Conservation (phyloP, 805 yeast genomes). For the Cyberlindnera xylosilytica region DNA sequence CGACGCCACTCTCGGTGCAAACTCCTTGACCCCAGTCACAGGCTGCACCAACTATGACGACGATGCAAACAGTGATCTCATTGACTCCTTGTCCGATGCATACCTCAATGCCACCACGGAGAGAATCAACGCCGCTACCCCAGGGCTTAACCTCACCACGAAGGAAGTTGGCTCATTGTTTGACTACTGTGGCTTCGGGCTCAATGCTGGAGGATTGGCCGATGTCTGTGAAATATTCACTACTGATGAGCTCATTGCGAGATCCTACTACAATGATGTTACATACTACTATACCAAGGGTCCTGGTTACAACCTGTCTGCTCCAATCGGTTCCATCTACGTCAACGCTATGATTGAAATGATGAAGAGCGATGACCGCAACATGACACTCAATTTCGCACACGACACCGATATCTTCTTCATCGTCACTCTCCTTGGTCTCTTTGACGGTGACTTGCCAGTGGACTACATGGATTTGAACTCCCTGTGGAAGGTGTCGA, state of each 20-base stretch:
- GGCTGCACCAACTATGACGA: conserved; percentile 41
- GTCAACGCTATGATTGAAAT: conserved; percentile 45
- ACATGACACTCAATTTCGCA: conserved; percentile 45
- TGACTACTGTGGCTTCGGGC: conserved; percentile 47
- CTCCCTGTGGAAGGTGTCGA: conserved; percentile 42
- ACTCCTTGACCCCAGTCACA: conserved; percentile 50
- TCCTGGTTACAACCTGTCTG: conserved; percentile 40
- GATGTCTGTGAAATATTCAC: conserved; percentile 39
- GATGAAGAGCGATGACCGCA: conserved; percentile 36
- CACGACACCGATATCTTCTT: conserved; percentile 57
- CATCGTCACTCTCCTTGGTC: conserved; percentile 47
- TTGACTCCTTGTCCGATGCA: conserved; percentile 27
- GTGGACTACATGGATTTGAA: conserved; percentile 42
- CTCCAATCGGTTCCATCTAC: conserved; percentile 41
- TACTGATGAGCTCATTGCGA: conserved; percentile 43
- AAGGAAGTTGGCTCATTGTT: conserved; percentile 40
- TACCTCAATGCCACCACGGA: conserved; percentile 25
- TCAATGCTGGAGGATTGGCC: conserved; percentile 40
- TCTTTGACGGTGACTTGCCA: conserved; percentile 35
- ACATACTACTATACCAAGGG: conserved; percentile 45
- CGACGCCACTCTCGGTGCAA: conserved; percentile 45
- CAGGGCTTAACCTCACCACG: conserved; percentile 38
- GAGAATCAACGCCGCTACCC: conserved; percentile 35
- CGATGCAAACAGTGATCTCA: conserved; percentile 25
- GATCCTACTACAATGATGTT: conserved; percentile 41